Conservation (phyloP, 139 green algal species). For the Coccomyxa sp. region DNA sequence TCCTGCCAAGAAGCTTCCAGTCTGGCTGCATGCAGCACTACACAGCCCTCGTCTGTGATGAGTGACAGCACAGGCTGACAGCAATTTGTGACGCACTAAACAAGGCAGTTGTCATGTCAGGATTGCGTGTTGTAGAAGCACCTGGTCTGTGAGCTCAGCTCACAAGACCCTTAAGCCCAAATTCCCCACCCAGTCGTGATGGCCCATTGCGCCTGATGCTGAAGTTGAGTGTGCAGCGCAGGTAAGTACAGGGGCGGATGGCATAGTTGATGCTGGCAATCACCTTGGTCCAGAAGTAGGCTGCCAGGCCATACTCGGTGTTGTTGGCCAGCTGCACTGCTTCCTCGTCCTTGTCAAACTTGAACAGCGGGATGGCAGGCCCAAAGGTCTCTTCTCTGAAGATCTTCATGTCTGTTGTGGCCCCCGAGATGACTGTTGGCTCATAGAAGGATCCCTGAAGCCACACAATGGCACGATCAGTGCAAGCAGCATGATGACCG, state of each 20-base stretch:
- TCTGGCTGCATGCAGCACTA: neutral
- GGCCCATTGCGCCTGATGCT: no score
- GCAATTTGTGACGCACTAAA: no score
- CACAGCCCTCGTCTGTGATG: neutral
- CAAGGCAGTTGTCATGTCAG: no score
- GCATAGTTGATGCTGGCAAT: neutral
- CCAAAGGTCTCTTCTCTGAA: conserved; percentile 94
- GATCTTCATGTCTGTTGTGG: conserved; percentile 75
- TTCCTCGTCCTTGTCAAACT: conserved; percentile 59
- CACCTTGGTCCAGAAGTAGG: conserved; percentile 88
- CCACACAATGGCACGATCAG: neutral
- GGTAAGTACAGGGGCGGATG: no score
- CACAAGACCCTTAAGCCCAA: no score
- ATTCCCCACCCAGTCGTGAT: no score
- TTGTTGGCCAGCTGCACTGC: conserved; percentile 84
- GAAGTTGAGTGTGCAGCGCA: no score
- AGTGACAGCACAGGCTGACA: no score
- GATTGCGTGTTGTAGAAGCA: no score
- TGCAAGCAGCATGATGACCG: no score
- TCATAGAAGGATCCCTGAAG: conserved; percentile 72
- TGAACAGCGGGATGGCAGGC: conserved; percentile 81
- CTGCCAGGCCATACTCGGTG: conserved; percentile 84
- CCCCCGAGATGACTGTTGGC: conserved; percentile 77
- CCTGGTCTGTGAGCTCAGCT: no score
- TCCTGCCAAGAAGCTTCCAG: no score